Evolutionary conservation across 495 filamentous ascomycete genomes (phyloP).

Genomic region (Talaromyces trachyspermus): DNA sequence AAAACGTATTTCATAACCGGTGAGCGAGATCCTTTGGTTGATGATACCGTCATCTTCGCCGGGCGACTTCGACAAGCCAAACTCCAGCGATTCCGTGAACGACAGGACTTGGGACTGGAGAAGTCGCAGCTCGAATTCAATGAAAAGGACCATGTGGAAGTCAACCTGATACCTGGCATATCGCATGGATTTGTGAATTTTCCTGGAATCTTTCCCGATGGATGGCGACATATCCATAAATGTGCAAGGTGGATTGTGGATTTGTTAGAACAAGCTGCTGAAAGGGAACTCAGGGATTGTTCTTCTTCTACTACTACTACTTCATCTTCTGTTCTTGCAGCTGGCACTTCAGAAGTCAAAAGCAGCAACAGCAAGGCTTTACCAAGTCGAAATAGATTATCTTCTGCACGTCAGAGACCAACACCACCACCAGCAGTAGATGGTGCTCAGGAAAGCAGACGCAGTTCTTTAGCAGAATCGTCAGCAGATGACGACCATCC

Average conservation of each 20-base stretch:
- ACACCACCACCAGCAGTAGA: too few relatives aligned
- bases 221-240: constrained; percentile 70
- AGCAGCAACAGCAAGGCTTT: background rate
- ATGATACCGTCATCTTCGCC: constrained; percentile 94
- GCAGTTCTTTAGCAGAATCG: constrained; percentile 47
- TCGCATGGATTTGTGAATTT: constrained; percentile 93
- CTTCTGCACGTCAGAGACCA: too few relatives aligned
- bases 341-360: constrained; percentile 9
- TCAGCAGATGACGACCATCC: constrained; percentile 73
- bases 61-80: constrained; percentile 81
- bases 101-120: constrained; percentile 55
- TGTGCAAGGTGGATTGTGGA: constrained; percentile 72
- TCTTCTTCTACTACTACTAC: constrained; percentile 18
- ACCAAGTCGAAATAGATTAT: too few relatives aligned
- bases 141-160: constrained; percentile 71
- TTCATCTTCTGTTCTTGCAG: background rate
- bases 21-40: constrained; percentile 89
- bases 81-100: constrained; percentile 53
- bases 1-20: constrained; percentile 91
- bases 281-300: constrained; percentile 37
- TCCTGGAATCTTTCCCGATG: constrained; percentile 75
- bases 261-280: constrained; percentile 50
- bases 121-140: constrained; percentile 51
- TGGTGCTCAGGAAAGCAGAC: constrained; percentile 37
- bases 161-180: constrained; percentile 76